Percentiles rank a stretch among this genome's conserved stretches.
Evolutionary conservation across 169 alveolate species (phyloP).

Genomic region (Plasmodium reichenowi): DNA sequence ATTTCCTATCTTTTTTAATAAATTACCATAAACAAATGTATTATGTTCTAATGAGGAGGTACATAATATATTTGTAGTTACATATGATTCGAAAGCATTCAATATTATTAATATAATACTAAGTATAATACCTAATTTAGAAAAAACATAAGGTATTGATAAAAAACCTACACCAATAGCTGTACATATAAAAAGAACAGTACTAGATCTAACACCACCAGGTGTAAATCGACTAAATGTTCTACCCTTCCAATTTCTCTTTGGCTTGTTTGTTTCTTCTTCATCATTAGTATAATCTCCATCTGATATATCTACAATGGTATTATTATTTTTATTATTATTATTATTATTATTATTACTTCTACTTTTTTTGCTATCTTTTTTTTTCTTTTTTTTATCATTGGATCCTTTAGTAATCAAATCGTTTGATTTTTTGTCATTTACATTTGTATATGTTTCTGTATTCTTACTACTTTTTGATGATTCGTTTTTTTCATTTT

Average conservation of each 20-base stretch:
- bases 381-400: conserved; percentile 1
- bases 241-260: conserved; percentile 62
- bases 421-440: background rate
- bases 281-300: conserved; percentile 4
- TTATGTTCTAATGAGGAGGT: conserved; percentile 54
- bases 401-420: too few relatives aligned
- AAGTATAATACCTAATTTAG: conserved; percentile 55
- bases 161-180: conserved; percentile 73
- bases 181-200: conserved; percentile 65
- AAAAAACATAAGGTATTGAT: conserved; percentile 63
- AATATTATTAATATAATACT: conserved; percentile 35
- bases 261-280: conserved; percentile 11
- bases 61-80: conserved; percentile 65
- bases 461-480: background rate
- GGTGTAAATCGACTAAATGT: conserved; percentile 72
- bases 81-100: conserved; percentile 59
- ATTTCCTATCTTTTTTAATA: conserved; percentile 51
- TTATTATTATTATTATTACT: background rate
- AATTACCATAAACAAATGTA: conserved; percentile 73
- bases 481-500: background rate
- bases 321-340: background rate
- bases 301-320: background rate
- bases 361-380: background rate
- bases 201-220: conserved; percentile 74
- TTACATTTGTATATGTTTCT: background rate